phyloP scores from a whole-genome alignment of 2,329 filamentous ascomycete species.

The Fusarium staphyleae region DNA sequence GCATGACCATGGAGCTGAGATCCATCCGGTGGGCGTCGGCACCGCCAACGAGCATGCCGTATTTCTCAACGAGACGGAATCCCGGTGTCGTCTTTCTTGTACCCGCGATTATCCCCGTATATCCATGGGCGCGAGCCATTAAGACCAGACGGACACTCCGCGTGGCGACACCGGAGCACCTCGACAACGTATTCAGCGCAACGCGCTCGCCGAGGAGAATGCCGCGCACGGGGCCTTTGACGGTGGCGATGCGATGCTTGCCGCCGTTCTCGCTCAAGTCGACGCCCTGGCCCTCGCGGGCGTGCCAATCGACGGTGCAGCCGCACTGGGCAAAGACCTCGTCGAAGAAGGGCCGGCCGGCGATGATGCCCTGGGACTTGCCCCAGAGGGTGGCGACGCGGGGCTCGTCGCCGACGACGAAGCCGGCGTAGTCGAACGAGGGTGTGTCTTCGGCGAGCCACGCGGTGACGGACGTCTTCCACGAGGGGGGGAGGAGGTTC shows the following conservation, averaged over 20 bases:
- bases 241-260: conserved; percentile 76
- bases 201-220: conserved; percentile 93
- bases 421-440: conserved; percentile 95
- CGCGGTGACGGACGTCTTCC: conserved; percentile 78
- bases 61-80: conserved; percentile 95
- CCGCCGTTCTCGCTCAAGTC: conserved; percentile 60
- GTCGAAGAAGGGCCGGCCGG: conserved; percentile 92
- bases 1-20: conserved; percentile 93
- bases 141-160: conserved; percentile 64
- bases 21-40: conserved; percentile 93
- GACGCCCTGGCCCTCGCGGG: conserved; percentile 75
- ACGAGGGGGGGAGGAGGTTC: conserved; percentile 83
- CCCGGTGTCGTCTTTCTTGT: conserved; percentile 97
- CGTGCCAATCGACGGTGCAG: conserved; percentile 91
- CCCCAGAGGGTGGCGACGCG: conserved; percentile 72
- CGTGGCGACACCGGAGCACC: conserved; percentile 91
- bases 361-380: conserved; percentile 80
- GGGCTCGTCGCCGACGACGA: conserved; percentile 81
- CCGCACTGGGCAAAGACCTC: conserved; percentile 91
- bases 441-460: conserved; percentile 98
- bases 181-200: conserved; percentile 86
- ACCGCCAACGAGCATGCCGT: conserved; percentile 94
- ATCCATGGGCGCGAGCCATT: conserved; percentile 71
- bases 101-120: conserved; percentile 84
- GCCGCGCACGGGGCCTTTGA: conserved; percentile 79